phyloP scores from a whole-genome alignment of 2,329 filamentous ascomycete genomes.

The Fusarium tupiense region DNA sequence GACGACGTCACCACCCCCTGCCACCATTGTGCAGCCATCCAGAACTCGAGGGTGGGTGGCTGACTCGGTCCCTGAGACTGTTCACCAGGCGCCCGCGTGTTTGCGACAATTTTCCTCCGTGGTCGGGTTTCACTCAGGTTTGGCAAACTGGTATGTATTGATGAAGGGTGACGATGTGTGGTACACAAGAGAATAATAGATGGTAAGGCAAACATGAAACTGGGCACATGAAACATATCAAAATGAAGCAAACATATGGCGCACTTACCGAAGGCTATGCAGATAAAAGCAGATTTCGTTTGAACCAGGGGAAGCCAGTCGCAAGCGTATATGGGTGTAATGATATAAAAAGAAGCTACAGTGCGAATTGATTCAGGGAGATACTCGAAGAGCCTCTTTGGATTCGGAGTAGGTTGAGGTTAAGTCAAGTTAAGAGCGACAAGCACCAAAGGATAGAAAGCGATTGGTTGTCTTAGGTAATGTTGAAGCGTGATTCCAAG shows the following conservation, averaged over 20 bases:
- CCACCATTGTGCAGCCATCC: constrained; percentile 13
- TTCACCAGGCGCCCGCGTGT: constrained; percentile 9
- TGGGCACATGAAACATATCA: constrained; percentile 8
- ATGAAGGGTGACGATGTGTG: constrained; percentile 1
- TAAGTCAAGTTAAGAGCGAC: constrained; percentile 23
- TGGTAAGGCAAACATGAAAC: constrained; percentile 1
- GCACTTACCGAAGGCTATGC: constrained; percentile 23
- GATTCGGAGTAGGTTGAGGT: constrained; percentile 8
- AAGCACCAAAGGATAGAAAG: constrained; percentile 14
- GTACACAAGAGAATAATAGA: neutral
- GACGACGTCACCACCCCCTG: constrained; percentile 34
- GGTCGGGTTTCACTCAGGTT: constrained; percentile 9
- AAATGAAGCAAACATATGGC: constrained; percentile 26
- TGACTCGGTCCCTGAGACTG: constrained; percentile 25
- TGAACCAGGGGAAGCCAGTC: neutral
- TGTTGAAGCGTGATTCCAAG: constrained; percentile 22
- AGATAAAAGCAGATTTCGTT: neutral
- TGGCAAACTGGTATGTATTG: neutral
- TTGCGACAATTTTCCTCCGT: constrained; percentile 21
- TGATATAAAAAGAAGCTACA: constrained; percentile 1
- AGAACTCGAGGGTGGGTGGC: constrained; percentile 13
- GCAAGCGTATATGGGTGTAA: neutral
- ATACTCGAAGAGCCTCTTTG: constrained; percentile 11
- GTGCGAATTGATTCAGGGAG: neutral
- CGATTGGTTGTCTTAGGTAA: constrained; percentile 28